A percentile compares a stretch with the other conserved stretches of the same genome.
Evolutionary conservation across 2,329 filamentous ascomycete genomes (phyloP).

Genomic region (Plectosphaerella cucumerina): DNA sequence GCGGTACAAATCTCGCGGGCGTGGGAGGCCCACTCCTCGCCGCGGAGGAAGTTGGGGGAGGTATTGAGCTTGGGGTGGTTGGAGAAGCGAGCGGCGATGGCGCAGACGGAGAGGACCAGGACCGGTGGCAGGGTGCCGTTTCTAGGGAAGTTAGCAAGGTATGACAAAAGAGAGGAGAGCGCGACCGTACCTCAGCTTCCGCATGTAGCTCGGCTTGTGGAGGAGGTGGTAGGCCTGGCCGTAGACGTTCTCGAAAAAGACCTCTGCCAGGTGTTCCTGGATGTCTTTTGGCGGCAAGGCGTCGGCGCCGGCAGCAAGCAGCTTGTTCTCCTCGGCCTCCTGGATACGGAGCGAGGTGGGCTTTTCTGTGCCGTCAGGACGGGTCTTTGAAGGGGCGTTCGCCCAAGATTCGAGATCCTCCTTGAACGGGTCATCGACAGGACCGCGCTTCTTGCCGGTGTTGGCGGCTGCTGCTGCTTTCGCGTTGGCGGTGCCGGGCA

Average conservation of each 20-base stretch:
- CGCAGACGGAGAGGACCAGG: conserved; percentile 88
- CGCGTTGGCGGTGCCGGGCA: conserved; percentile 48
- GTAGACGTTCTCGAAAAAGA: conserved; percentile 95
- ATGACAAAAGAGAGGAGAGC: not conserved
- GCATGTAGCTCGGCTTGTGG: conserved; percentile 97
- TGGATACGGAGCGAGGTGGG: conserved; percentile 53
- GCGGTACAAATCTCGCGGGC: conserved; percentile 85
- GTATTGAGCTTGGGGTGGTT: conserved; percentile 76
- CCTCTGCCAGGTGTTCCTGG: conserved; percentile 87
- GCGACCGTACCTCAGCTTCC: conserved; percentile 62
- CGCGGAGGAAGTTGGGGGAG: conserved; percentile 77
- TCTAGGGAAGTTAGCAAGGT: conserved; percentile 37
- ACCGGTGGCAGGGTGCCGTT: conserved; percentile 82
- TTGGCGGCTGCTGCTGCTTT: conserved; percentile 10
- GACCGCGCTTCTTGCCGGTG: conserved; percentile 65
- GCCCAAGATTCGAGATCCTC: conserved; percentile 80
- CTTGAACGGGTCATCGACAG: conserved; percentile 82
- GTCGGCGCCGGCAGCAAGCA: conserved; percentile 78
- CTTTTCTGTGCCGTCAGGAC: conserved; percentile 40
- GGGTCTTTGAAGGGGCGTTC: conserved; percentile 50
- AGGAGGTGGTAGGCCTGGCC: conserved; percentile 92
- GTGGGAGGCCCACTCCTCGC: conserved; percentile 84
- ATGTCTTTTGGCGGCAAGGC: conserved; percentile 80
- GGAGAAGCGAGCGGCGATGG: conserved; percentile 91
- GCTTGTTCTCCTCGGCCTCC: conserved; percentile 68